phyloP scores from a whole-genome alignment of 441 rosid species.

The Pelargonium fulgidum region DNA sequence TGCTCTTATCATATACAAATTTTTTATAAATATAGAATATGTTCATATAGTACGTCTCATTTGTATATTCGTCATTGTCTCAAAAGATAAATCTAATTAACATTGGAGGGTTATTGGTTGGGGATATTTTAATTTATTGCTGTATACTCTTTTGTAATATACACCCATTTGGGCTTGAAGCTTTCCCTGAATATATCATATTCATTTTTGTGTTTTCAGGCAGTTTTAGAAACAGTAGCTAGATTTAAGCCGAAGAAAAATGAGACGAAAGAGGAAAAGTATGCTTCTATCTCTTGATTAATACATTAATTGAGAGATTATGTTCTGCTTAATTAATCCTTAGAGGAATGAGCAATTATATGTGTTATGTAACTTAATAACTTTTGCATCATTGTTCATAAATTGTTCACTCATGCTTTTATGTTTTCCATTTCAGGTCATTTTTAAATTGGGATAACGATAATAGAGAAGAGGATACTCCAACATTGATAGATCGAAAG shows the following conservation, averaged over 20 bases:
- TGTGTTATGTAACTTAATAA: neutral
- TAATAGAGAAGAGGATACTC: slow-evolving; percentile 27
- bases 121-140: no score
- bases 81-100: neutral
- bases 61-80: no score
- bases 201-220: slow-evolving; percentile 34
- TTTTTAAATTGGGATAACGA: slow-evolving; percentile 28
- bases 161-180: slow-evolving; percentile 7
- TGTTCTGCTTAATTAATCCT: neutral
- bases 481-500: slow-evolving; percentile 28
- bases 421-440: slow-evolving; percentile 16
- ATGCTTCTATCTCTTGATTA: slow-evolving; percentile 18
- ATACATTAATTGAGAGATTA: neutral
- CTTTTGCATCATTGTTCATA: neutral
- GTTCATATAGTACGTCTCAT: no score
- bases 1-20: no score
- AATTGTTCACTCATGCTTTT: neutral
- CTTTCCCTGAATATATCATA: slow-evolving; percentile 21
- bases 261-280: slow-evolving; percentile 74
- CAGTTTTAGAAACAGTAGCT: slow-evolving; percentile 81
- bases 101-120: neutral
- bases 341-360: neutral
- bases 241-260: slow-evolving; percentile 74
- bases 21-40: no score
- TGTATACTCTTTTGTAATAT: neutral